Base-by-base conservation (phyloP, 768 basidiomycete species). In the Mycena sanguinolenta region DNA sequence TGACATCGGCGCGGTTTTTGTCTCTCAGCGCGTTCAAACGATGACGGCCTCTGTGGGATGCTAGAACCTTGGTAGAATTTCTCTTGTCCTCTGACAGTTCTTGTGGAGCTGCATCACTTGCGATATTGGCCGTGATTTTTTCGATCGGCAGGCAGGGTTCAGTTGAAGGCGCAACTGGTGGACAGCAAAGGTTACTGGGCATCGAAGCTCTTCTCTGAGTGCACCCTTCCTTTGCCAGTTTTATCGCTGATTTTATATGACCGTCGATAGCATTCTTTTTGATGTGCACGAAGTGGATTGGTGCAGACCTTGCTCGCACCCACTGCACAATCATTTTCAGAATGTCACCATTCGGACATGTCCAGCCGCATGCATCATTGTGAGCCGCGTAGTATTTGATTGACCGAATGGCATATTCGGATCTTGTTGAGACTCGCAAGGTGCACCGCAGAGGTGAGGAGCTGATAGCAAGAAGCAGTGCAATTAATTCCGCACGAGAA, bases 311-410 rank as follows among this genome's bases (percentile, higher is more conserved):
- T 10, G 58, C 44, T 6, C 52, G 57, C 8, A 69, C 53, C 1
- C 57, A 25, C 2, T 1, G 4, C 14, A 19, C 38, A 49, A 67
- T 6, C 1, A 64, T 39, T 34, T 66, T 63, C 8, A 71, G 34
- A 9, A 71, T 10, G 19, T 71, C 70, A 9, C 61, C 61, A 19
- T 71, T 71, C 14, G 38, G 4, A 30, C 59, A 38, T 27, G 28
- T 52, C 65, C 70, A 71, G 2, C 61, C 60, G 8, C 63, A 34
- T 2, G 53, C 60, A 10, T 62, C 49, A 19, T 71, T 65, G 0
- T 34, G 30, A 39, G 60, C 54, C 0, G 54, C 1, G 5, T 66
- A 46, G 28, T 39, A 66, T 16, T 63, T 50, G 4, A 54, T 28
- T 0, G 70, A n/a, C 8, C 60, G 39, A 4, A 71, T 67, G 0